Conservation (phyloP, 129 eudicot genomes). For the Escallonia herrerae region DNA sequence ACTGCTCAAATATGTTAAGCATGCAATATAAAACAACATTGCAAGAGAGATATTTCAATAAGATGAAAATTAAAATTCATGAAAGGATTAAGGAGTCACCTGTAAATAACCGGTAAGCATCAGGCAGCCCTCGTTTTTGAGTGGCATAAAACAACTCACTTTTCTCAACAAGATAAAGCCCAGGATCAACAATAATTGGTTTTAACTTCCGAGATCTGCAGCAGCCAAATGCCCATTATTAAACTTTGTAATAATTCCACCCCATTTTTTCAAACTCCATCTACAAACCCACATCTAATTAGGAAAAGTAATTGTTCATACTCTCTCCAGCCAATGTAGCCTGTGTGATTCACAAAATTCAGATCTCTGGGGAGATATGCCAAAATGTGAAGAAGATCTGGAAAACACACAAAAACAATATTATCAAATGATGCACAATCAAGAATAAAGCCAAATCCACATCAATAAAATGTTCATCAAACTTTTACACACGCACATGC, state of each 20-base stretch:
- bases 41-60: no score
- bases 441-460: background rate
- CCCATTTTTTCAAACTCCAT: background rate
- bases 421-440: background rate
- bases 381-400: conserved; percentile 93
- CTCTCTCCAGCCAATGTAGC: conserved; percentile 99
- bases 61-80: background rate
- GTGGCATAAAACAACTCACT: conserved; percentile 74
- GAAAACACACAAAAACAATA: conserved; percentile 17
- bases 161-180: conserved; percentile 60
- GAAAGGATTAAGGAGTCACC: conserved; percentile 34
- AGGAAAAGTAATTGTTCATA: conserved; percentile 29
- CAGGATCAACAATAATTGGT: conserved; percentile 88
- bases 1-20: no score
- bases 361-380: conserved; percentile 82
- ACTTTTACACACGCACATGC: no score
- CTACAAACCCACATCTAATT: background rate
- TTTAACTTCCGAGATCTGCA: conserved; percentile 61
- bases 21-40: no score
- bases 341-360: conserved; percentile 87
- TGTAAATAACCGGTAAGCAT: conserved; percentile 73
- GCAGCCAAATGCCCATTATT: conserved; percentile 5
- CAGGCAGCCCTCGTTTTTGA: conserved; percentile 68
- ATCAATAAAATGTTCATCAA: background rate
- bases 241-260: conserved; percentile 6